Evolutionary conservation across 148 eudicot genomes (phyloP).

Genomic region (Chenopodium album): DNA sequence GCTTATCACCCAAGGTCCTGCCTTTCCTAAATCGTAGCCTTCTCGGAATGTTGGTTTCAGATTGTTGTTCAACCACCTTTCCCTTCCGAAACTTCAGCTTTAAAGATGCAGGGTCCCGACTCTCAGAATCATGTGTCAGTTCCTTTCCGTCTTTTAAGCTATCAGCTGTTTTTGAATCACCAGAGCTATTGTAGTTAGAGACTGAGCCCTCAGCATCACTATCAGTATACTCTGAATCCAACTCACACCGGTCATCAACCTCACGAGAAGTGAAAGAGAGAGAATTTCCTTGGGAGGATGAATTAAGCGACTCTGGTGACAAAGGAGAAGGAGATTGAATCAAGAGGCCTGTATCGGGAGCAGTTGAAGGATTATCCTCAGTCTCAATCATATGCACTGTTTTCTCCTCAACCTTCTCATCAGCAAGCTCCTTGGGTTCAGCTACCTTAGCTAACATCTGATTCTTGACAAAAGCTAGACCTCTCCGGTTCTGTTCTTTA

Average conservation of each 20-base stretch:
- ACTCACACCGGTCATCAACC: slow-evolving; percentile 34
- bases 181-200: slow-evolving; percentile 21
- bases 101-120: slow-evolving; percentile 26
- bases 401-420: slow-evolving; percentile 46
- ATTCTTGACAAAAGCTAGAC: slow-evolving; percentile 33
- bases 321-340: slow-evolving; percentile 35
- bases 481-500: slow-evolving; percentile 25
- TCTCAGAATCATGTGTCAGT: slow-evolving; percentile 23
- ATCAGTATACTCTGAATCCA: slow-evolving; percentile 33
- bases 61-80: slow-evolving; percentile 51
- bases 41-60: slow-evolving; percentile 40
- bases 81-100: slow-evolving; percentile 72
- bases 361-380: slow-evolving; percentile 21
- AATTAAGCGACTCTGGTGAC: slow-evolving; percentile 35
- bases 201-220: slow-evolving; percentile 37
- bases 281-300: slow-evolving; percentile 35
- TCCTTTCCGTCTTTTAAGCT: slow-evolving; percentile 3
- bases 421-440: slow-evolving; percentile 23
- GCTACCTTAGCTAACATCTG: slow-evolving; percentile 27
- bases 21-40: slow-evolving; percentile 51
- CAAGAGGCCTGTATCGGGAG: slow-evolving; percentile 15
- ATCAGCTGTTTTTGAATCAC: slow-evolving; percentile 11
- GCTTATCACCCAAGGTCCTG: slow-evolving; percentile 28
- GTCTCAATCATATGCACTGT: slow-evolving; percentile 51
- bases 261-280: slow-evolving; percentile 44